Percentiles rank a stretch among this genome's conserved stretches.
These are phyloP conservation scores for Dothistroma pini DNA, from an alignment of 2,329 filamentous ascomycete species.

Conservation along the genomic window DNA sequence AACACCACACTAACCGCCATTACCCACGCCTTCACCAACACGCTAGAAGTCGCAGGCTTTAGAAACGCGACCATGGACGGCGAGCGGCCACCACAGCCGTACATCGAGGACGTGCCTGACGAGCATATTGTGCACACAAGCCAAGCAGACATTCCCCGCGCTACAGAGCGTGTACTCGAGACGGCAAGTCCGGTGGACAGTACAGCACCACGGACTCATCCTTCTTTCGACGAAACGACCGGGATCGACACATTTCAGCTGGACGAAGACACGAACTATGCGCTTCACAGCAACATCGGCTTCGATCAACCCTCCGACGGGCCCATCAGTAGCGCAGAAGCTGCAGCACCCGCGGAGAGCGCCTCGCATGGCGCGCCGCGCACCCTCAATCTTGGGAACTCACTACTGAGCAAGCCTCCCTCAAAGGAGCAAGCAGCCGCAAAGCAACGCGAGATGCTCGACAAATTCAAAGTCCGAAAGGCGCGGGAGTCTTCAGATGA, in stretches of 20 bases:
- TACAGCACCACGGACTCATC: not conserved
- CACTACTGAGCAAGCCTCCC: not conserved
- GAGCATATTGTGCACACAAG: not conserved
- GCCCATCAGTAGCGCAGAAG: not conserved
- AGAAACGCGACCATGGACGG: not conserved
- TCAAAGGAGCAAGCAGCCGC: not conserved
- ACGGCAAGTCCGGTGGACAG: not conserved
- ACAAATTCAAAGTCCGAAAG: not conserved
- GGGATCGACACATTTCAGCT: not conserved
- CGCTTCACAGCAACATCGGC: not conserved
- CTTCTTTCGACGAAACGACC: not conserved
- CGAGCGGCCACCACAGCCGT: not conserved
- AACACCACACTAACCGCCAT: too few species aligned
- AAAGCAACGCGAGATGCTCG: slow-evolving; percentile 1
- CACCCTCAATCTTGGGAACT: not conserved
- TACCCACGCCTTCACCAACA: too few species aligned
- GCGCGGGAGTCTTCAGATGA: not conserved
- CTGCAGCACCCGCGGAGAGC: not conserved
- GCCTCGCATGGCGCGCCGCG: not conserved
- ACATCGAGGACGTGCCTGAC: not conserved
- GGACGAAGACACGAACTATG: not conserved
- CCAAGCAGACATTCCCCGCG: not conserved
- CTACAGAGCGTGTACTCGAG: not conserved
- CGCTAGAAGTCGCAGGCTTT: too few species aligned
- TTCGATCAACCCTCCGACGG: not conserved